Base-by-base conservation (phyloP, 2,329 filamentous ascomycete species). In the Trichoderma koningii region DNA sequence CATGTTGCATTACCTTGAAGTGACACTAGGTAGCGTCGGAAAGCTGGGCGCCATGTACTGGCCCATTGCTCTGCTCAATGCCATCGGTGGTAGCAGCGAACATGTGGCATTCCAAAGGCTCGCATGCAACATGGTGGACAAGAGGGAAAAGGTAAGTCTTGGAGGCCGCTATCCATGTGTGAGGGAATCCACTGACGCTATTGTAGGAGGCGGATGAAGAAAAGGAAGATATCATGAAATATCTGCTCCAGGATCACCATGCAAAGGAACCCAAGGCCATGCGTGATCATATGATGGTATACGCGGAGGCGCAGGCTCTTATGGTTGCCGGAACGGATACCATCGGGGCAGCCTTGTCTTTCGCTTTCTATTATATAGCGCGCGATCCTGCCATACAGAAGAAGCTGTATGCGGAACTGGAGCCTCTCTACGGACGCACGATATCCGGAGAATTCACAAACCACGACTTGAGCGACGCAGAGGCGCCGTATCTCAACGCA, bases 171-270 rank as follows among this genome's bases (percentile, higher is more conserved):
- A 9, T 26, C 14, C 4, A 14, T 41, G 17, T 2, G 12, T 19
- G 3, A 38, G 7, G 9, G 3, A 3, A 2, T 7, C 23, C 17
- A 21, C 44, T 59, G 1, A 59, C 19, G 3, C 2, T 12, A 1
- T 10, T n/a, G 41, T n/a, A 62, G 51, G 7, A 60, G 52, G 38
- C 30, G 7, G 30, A 67, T n/a, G 69, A 70, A 15, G 62, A 66
- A 5, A 65, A 69, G 63, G 69, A 68, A 14, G 71, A 70, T 14
- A 72, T 73, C 15, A 30, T 73, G 50, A 68, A 69, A n/a, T 70
- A 70, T 52, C 69, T 73, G 14, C 55, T 73, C 1, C 60, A 67
- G 3, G 71, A 73, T 53, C 50, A 66, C n/a, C 62, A 57, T 5
- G 60, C 70, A 6, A 67, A 71, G 30, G 68, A 70, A n/a, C 71